Conservation (phyloP, 2,329 filamentous ascomycete species). For the Xylariales sp. region DNA sequence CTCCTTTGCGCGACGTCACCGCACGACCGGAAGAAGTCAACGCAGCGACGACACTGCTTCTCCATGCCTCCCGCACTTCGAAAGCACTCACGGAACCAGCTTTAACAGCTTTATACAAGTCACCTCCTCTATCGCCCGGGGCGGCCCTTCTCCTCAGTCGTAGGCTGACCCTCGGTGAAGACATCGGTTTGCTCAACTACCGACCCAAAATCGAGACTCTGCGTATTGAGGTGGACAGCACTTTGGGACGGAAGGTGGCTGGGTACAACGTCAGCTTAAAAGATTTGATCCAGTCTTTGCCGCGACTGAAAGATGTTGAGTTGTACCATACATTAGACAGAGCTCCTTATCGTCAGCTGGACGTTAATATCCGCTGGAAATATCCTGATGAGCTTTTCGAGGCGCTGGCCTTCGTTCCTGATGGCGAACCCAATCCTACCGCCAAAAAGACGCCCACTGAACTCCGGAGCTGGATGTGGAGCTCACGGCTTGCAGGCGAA, state of each 20-base stretch:
- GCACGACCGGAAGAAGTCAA: constrained; percentile 36
- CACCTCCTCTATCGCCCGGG: constrained; percentile 55
- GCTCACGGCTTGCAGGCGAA: constrained; percentile 45
- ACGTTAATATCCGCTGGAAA: constrained; percentile 59
- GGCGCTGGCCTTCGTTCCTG: constrained; percentile 47
- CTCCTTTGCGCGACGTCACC: constrained; percentile 44
- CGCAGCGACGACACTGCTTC: constrained; percentile 42
- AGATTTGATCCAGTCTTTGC: constrained; percentile 58
- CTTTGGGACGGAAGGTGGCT: constrained; percentile 16
- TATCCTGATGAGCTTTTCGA: constrained; percentile 65
- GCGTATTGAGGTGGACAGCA: constrained; percentile 58
- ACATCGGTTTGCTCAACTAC: constrained; percentile 56
- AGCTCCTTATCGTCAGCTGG: constrained; percentile 59
- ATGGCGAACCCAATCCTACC: constrained; percentile 36
- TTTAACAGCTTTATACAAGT: constrained; percentile 66
- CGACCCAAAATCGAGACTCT: constrained; percentile 66
- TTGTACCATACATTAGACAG: constrained; percentile 68
- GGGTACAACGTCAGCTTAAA: constrained; percentile 42
- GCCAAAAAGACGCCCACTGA: constrained; percentile 26
- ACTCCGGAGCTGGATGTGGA: constrained; percentile 60
- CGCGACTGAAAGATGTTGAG: constrained; percentile 64
- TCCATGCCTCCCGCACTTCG: constrained; percentile 59
- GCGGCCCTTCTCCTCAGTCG: constrained; percentile 36
- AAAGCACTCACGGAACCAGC: constrained; percentile 67
- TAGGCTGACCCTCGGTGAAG: constrained; percentile 29